These are phyloP conservation scores for Trichoderma polysporum DNA, from an alignment of 2,329 filamentous ascomycete species.

Conservation along the genomic window DNA sequence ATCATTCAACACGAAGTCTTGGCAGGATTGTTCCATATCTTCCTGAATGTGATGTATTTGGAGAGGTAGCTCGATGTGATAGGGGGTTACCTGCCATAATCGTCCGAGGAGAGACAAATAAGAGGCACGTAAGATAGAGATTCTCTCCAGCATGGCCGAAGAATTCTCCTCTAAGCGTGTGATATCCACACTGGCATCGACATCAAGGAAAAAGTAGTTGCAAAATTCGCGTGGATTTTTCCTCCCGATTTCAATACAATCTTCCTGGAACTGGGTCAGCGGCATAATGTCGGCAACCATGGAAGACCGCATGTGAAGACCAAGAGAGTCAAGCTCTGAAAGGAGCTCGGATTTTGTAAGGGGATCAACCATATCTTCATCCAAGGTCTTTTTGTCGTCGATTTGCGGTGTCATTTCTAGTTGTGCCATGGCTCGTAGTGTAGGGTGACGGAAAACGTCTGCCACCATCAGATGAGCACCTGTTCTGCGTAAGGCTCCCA, in stretches of 20 bases:
- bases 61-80: constrained; percentile 17
- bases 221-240: constrained; percentile 19
- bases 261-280: constrained; percentile 24
- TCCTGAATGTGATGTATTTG: background rate
- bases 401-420: background rate
- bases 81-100: constrained; percentile 27
- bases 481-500: background rate
- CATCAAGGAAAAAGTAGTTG: constrained; percentile 29
- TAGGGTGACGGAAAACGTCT: constrained; percentile 18
- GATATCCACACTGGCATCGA: constrained; percentile 24
- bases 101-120: constrained; percentile 24
- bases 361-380: background rate
- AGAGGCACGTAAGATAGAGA: constrained; percentile 27
- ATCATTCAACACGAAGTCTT: constrained; percentile 20
- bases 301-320: constrained; percentile 14
- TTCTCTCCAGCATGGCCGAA: constrained; percentile 19
- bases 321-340: constrained; percentile 32
- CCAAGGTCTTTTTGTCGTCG: background rate
- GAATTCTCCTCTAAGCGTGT: constrained; percentile 24
- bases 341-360: background rate
- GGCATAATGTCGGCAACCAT: constrained; percentile 25
- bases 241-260: constrained; percentile 6
- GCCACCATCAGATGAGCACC: constrained; percentile 7
- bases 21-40: constrained; percentile 22
- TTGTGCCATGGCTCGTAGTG: background rate